A percentile compares a stretch with the other conserved stretches of the same genome.
phyloP scores from a whole-genome alignment of 208 protist genomes.

The Herpetomonas tarakana region DNA sequence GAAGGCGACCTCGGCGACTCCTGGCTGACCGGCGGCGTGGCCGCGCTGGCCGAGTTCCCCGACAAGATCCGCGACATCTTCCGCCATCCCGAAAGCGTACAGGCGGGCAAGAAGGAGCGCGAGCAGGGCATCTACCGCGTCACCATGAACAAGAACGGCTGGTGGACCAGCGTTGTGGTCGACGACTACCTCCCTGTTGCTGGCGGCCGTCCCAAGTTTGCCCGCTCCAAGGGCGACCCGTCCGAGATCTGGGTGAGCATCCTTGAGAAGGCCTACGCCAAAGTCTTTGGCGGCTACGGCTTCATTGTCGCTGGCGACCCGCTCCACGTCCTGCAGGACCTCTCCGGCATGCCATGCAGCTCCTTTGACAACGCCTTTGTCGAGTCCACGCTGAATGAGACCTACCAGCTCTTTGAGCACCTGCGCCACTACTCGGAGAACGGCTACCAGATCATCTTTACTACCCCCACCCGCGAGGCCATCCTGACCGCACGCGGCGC shows the following conservation, averaged over 20 bases:
- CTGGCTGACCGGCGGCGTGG: constrained; percentile 72
- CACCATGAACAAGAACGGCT: constrained; percentile 86
- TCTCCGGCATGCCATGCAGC: constrained; percentile 69
- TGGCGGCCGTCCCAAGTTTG: constrained; percentile 60
- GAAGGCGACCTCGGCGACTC: constrained; percentile 81
- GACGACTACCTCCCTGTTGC: constrained; percentile 84
- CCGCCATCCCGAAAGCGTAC: constrained; percentile 59
- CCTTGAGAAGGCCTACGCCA: constrained; percentile 90
- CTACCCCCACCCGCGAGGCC: constrained; percentile 53
- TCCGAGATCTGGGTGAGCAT: constrained; percentile 78
- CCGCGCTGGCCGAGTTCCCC: constrained; percentile 59
- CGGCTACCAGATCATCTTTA: constrained; percentile 59
- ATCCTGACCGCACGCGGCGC: constrained; percentile 42
- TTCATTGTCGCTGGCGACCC: constrained; percentile 76
- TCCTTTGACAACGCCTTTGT: constrained; percentile 68
- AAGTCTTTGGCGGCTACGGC: constrained; percentile 75
- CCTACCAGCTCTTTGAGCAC: constrained; percentile 49
- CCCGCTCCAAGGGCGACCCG: constrained; percentile 51
- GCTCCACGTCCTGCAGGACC: constrained; percentile 72
- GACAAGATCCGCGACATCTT: constrained; percentile 64
- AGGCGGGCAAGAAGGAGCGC: constrained; percentile 51
- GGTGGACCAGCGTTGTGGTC: constrained; percentile 83
- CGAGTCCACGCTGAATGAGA: constrained; percentile 36
- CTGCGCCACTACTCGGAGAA: constrained; percentile 34
- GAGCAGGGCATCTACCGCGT: constrained; percentile 66